Evolutionary conservation across 2,329 filamentous ascomycete species (phyloP), one percentile per base, ranked within the genome.

Genomic region (Talaromyces sp.): DNA sequence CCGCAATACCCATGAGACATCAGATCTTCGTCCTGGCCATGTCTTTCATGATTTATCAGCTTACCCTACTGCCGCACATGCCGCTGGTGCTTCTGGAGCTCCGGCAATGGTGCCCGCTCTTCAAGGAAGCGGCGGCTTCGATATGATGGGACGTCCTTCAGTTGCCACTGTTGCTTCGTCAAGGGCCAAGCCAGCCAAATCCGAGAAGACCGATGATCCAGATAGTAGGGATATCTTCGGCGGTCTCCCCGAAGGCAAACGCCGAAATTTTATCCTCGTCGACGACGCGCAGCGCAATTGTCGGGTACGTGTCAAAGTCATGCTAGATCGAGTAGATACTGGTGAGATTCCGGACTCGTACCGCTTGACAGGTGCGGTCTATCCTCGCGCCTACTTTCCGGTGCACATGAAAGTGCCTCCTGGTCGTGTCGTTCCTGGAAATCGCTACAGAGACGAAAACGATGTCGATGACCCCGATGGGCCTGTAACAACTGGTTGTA

Each of bases 271-370:
- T 75, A 96, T 97, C 67, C 85, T 97, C 10, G 92, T 97, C 29
- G 92, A 97, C 66, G 93, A 97, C 73, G 87, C 86, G 57, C 89
- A 92, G 63, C 88, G 91, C 38, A 89, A 88, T 57, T 88, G 86
- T 56, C 85, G 92, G 48, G 87, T 97, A 1, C 88, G 93, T 17
- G 92, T 97, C 52, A 89, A 92, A 63, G 92, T 97, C 56, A 94
- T 90, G 64, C 85, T 99, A n/a, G 91, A 97, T 70, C 87, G 88
- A 51, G 92, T 97, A 67, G 89, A 97, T 72, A 95, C 94, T 79
- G 89, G 92, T 69, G 93, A 97, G 75, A 96, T 97, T 70, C 93
- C 93, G 1, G 93, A 97, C 74, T 94, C 91, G 17, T 97, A 96
- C 79, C 90, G 93, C 66, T 92, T 92, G 77, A 86, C 85, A 59